Conservation (phyloP, 2,329 filamentous ascomycete genomes). For the Hymenoscyphus infarciens region DNA sequence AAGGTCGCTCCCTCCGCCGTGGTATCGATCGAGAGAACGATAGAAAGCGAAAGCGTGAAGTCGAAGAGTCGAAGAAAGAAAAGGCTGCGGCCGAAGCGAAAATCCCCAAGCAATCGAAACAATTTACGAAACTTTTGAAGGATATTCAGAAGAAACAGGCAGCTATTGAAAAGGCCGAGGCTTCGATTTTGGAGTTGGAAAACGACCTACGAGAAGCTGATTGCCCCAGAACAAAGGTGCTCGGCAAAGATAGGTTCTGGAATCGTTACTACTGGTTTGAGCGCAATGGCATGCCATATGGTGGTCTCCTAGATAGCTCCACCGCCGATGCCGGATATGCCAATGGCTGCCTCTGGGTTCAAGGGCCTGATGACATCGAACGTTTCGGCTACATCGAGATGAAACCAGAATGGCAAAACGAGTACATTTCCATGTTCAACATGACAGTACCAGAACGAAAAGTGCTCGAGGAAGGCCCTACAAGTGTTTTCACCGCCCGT, state of each 20-base stretch:
- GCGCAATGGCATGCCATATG: constrained; percentile 95
- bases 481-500: constrained; percentile 68
- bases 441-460: constrained; percentile 86
- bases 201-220: constrained; percentile 92
- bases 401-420: constrained; percentile 63
- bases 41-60: constrained; percentile 71
- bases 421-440: constrained; percentile 73
- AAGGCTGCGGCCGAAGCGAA: constrained; percentile 57
- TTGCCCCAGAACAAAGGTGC: constrained; percentile 81
- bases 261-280: constrained; percentile 99
- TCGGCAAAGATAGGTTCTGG: constrained; percentile 96
- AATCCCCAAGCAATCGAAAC: constrained; percentile 74
- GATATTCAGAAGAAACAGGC: constrained; percentile 87
- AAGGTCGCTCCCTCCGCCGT: constrained; percentile 55
- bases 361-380: constrained; percentile 89
- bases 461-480: constrained; percentile 76
- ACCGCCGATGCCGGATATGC: constrained; percentile 85
- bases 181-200: constrained; percentile 79
- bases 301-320: constrained; percentile 80
- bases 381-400: constrained; percentile 82
- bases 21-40: constrained; percentile 68
- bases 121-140: constrained; percentile 81
- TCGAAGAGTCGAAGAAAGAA: constrained; percentile 62
- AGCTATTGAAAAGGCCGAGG: constrained; percentile 75
- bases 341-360: constrained; percentile 93